These are phyloP conservation scores for Silene latifolia DNA, from an alignment of 148 eudicot genomes.

Conservation along the genomic window DNA sequence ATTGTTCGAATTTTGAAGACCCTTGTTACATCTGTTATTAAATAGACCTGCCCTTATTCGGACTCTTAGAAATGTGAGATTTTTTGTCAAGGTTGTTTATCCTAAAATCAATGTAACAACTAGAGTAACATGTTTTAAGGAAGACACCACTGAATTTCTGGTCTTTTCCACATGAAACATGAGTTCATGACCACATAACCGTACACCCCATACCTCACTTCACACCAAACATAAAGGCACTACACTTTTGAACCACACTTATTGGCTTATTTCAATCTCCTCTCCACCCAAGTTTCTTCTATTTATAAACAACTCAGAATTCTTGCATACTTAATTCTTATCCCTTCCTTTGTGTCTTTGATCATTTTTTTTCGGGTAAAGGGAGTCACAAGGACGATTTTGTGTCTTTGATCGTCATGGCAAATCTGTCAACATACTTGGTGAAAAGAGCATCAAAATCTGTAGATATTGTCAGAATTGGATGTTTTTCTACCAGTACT, in stretches of 20 bases:
- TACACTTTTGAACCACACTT: not conserved
- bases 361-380: no score
- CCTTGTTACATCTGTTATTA: no score
- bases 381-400: no score
- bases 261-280: no score
- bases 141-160: not conserved
- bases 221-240: not conserved
- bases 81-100: slow-evolving; percentile 26
- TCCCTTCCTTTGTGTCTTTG: not conserved
- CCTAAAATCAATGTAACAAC: not conserved
- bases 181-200: not conserved
- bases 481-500: slow-evolving; percentile 12
- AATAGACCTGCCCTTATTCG: no score
- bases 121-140: not conserved
- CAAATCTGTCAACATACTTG: slow-evolving; percentile 15
- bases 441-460: slow-evolving; percentile 20
- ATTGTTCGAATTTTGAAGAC: no score
- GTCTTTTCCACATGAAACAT: not conserved
- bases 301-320: not conserved
- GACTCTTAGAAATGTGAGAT: no score
- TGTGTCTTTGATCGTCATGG: slow-evolving; percentile 11
- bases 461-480: not conserved
- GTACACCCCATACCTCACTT: no score
- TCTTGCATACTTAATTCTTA: not conserved
- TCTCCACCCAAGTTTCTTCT: not conserved